Evolutionary conservation across 2,329 filamentous ascomycete species (phyloP), one percentile per base, ranked within the genome.

Genomic region (Biscogniauxia marginata): DNA sequence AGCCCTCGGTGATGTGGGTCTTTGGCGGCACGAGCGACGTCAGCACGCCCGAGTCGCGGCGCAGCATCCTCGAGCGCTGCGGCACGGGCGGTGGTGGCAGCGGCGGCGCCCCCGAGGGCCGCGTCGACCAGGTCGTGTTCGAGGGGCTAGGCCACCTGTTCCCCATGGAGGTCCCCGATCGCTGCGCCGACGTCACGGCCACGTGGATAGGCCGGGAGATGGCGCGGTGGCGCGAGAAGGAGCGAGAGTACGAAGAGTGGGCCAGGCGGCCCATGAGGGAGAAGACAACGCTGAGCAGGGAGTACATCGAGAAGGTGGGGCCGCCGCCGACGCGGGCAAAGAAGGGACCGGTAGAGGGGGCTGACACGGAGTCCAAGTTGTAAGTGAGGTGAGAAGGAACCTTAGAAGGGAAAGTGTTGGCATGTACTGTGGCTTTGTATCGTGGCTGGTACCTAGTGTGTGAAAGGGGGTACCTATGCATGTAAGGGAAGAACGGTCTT

Each of bases 61-160:
- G 76, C n/a, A 75, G 82, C 51, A 90, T 89, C 71, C 75, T 90
- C 70, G 72, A 77, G 1, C 60, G 75, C n/a, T 91, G 88, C 0
- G 89, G 89, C 1, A 72, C 74, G 0, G 89, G 85, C 0, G 73
- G 82, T 0, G 87, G 89, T 6, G 90, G 90, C 1, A 88, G 85
- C 63, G 84, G 91, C 18, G 83, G 88, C 49, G 77, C 70, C 3
- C 72, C 74, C n/a, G 81, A 81, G 11, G 90, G 89, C 0, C 78
- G 85, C 47, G 92, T 96, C 2, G 79, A 78, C 54, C 80, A 86
- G 61, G 80, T 90, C 4, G 77, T 84, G 16, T 73, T 95, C 7
- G 74, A 87, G 23, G 81, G 81, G 0, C 78, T 81, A 5, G 91
- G 93, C 0, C 93, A 98, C 72, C 73, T 97, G 45, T 84, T 97